These are phyloP conservation scores for Gynandropsis gynandra DNA, from an alignment of 345 rosid genomes.

Conservation along the genomic window DNA sequence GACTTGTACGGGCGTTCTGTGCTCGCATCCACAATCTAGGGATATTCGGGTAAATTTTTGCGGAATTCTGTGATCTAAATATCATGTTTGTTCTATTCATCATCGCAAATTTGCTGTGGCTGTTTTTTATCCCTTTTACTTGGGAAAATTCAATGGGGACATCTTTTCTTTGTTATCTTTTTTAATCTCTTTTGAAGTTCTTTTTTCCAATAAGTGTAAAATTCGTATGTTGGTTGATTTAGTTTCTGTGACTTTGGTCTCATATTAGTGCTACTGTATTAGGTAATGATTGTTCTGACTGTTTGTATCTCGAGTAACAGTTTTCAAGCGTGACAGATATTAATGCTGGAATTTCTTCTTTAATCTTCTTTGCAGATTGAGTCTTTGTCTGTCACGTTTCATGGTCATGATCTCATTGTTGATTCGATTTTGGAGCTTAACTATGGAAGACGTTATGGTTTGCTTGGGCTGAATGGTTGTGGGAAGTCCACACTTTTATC, in stretches of 20 bases:
- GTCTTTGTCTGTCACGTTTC: constrained; percentile 90
- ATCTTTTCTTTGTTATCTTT: too few species aligned
- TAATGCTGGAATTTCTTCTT: background rate
- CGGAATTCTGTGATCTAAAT: background rate
- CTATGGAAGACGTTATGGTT: constrained; percentile 97
- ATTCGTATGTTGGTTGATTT: too few species aligned
- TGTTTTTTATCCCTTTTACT: too few species aligned
- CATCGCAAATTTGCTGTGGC: too few species aligned
- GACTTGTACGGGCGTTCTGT: constrained; percentile 92
- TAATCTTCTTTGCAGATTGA: constrained; percentile 61
- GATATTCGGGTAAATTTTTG: constrained; percentile 71
- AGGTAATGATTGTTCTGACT: background rate
- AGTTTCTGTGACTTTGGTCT: too few species aligned
- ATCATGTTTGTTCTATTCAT: background rate
- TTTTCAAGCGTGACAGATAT: background rate
- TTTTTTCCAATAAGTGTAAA: too few species aligned
- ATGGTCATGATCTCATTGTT: constrained; percentile 91
- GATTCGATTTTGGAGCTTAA: constrained; percentile 94
- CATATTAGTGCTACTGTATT: too few species aligned
- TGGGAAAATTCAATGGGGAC: too few species aligned
- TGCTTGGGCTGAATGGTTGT: constrained; percentile 95
- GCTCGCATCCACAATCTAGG: constrained; percentile 99
- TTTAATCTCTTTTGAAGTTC: too few species aligned
- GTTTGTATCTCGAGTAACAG: background rate
- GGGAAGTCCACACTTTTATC: constrained; percentile 93